phyloP scores from a whole-genome alignment of 768 basidiomycete species.

The Gloeophyllum trabeum region DNA sequence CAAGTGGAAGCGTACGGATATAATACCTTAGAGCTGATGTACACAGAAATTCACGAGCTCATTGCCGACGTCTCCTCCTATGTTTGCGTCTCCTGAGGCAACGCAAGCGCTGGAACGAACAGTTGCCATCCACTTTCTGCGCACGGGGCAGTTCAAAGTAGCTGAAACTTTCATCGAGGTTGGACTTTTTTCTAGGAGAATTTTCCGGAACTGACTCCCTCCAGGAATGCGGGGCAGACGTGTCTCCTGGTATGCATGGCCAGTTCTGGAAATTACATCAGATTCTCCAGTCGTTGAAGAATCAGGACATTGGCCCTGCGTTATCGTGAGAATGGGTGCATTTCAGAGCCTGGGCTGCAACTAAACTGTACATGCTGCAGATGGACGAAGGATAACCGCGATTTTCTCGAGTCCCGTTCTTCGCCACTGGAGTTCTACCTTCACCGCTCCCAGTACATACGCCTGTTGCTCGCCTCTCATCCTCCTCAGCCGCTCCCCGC shows the following conservation, averaged over 20 bases:
- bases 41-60: constrained; percentile 42
- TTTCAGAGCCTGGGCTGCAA: background rate
- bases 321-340: constrained; percentile 52
- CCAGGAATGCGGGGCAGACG: constrained; percentile 58
- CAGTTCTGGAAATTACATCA: constrained; percentile 63
- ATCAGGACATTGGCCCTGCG: constrained; percentile 62
- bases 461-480: constrained; percentile 54
- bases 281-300: constrained; percentile 57
- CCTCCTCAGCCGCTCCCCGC: constrained; percentile 48
- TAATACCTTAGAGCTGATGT: background rate
- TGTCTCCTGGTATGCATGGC: constrained; percentile 34
- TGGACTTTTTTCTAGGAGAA: constrained; percentile 11
- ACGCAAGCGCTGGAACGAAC: constrained; percentile 53
- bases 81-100: constrained; percentile 54
- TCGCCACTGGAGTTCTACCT: constrained; percentile 86
- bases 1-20: background rate
- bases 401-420: constrained; percentile 53
- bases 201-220: constrained; percentile 3
- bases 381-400: constrained; percentile 63
- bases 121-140: constrained; percentile 65
- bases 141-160: constrained; percentile 72
- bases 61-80: constrained; percentile 51
- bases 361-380: constrained; percentile 25
- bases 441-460: constrained; percentile 85
- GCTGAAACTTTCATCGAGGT: constrained; percentile 71